Conservation (phyloP, 345 rosid species). For the Tarenaya hassleriana region DNA sequence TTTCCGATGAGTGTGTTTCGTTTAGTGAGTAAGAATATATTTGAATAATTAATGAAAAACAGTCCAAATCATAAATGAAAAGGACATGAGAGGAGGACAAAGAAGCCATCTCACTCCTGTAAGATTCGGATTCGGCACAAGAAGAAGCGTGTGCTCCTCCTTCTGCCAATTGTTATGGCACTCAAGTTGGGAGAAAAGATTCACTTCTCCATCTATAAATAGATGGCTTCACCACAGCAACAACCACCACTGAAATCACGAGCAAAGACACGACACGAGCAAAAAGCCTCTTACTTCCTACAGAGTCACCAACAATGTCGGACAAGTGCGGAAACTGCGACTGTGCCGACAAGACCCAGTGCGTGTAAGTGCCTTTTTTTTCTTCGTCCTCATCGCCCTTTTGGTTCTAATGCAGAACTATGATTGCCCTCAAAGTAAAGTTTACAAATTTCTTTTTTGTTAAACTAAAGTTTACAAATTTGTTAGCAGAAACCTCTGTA, state of each 20-base stretch:
- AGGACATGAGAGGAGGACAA: conserved; percentile 61
- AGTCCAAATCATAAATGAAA: conserved; percentile 26
- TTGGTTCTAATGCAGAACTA: too few species aligned
- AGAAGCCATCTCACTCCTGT: conserved; percentile 32
- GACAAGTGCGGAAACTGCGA: conserved; percentile 64
- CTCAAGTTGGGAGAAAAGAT: neutral
- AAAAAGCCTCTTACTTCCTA: neutral
- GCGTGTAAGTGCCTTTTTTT: conserved; percentile 40
- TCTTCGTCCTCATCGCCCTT: neutral
- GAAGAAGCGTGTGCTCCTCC: conserved; percentile 37
- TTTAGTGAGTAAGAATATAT: neutral
- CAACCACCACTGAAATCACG: conserved; percentile 13
- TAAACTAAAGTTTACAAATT: too few species aligned
- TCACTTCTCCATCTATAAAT: conserved; percentile 44
- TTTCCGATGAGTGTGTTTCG: too few species aligned
- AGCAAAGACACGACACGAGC: conserved; percentile 4
- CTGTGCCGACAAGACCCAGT: conserved; percentile 78
- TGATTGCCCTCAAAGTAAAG: too few species aligned
- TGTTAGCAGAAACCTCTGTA: too few species aligned
- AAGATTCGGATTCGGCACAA: conserved; percentile 16
- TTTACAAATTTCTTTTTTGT: too few species aligned
- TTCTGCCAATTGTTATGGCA: conserved; percentile 20
- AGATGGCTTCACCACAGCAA: neutral
- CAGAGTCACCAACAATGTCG: conserved; percentile 44
- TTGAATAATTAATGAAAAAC: neutral